phyloP scores from a whole-genome alignment of 352 stramenopile species.

The Phytophthora palmivora region DNA sequence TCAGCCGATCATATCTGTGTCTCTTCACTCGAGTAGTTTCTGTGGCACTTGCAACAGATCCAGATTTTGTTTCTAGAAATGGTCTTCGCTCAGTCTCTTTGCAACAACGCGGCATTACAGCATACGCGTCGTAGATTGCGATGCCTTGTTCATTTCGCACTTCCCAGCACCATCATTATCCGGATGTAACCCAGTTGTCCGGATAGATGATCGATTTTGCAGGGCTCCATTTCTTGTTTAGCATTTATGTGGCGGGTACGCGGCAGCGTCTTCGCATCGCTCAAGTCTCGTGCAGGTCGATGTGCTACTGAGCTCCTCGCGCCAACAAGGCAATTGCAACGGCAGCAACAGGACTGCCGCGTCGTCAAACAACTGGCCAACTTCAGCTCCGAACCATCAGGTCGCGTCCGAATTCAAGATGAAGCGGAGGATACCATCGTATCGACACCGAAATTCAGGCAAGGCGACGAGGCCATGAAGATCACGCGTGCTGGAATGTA shows the following conservation, averaged over 20 bases:
- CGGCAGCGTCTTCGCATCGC: slow-evolving; percentile 27
- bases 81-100: not conserved
- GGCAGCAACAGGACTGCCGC: slow-evolving; percentile 26
- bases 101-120: too few species aligned
- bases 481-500: slow-evolving; percentile 94
- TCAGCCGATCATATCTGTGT: not conserved
- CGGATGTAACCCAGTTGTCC: not conserved
- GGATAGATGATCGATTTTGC: slow-evolving; percentile 20
- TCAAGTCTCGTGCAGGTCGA: slow-evolving; percentile 4
- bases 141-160: not conserved
- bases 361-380: slow-evolving; percentile 25
- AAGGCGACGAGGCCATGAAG: slow-evolving; percentile 73
- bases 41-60: not conserved
- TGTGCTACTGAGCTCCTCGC: not conserved
- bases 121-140: too few species aligned
- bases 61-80: not conserved
- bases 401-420: slow-evolving; percentile 8
- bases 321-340: slow-evolving; percentile 9
- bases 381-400: slow-evolving; percentile 25
- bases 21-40: not conserved
- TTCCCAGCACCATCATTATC: slow-evolving; percentile 2
- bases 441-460: slow-evolving; percentile 15
- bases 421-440: slow-evolving; percentile 3
- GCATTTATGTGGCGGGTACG: slow-evolving; percentile 37
- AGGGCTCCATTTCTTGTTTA: slow-evolving; percentile 22